Percentiles rank a stretch among this genome's conserved stretches.
phyloP scores from a whole-genome alignment of 164 flowering plant genomes.

The Umbellularia californica region DNA sequence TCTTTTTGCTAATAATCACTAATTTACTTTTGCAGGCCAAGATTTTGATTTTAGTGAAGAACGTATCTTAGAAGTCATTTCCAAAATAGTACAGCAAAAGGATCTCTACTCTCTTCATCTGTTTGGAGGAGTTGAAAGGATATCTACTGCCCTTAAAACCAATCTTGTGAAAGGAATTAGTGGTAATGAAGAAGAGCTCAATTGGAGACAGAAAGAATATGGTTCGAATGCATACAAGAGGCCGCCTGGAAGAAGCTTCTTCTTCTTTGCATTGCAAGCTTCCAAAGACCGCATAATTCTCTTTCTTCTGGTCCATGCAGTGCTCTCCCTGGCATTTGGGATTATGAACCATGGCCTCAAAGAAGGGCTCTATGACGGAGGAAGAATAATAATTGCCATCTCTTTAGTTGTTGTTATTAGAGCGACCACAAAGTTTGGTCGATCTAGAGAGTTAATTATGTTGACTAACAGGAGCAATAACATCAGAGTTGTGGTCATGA shows the following conservation, averaged over 20 bases:
- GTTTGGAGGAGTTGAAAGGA: conserved; percentile 40
- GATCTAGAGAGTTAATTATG: conserved; percentile 30
- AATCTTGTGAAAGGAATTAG: conserved; percentile 36
- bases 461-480: conserved; percentile 25
- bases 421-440: conserved; percentile 32
- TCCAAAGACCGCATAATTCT: conserved; percentile 38
- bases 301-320: conserved; percentile 36
- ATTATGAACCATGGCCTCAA: conserved; percentile 35
- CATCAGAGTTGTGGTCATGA: conserved; percentile 32
- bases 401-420: conserved; percentile 39
- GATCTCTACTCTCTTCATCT: conserved; percentile 12
- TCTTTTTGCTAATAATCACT: no score
- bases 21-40: no score
- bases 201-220: conserved; percentile 19
- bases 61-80: no score
- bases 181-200: conserved; percentile 27
- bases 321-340: conserved; percentile 42
- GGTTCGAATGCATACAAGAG: conserved; percentile 42
- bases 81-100: conserved; percentile 34
- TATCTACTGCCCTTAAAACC: conserved; percentile 33
- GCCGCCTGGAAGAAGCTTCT: conserved; percentile 29
- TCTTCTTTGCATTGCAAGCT: conserved; percentile 34
- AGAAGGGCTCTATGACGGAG: conserved; percentile 54
- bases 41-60: no score
- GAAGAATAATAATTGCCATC: conserved; percentile 39